Evolutionary conservation across 805 yeast genomes (phyloP), one percentile per base, ranked within the genome.

Genomic region (Candida sphagnicola): DNA sequence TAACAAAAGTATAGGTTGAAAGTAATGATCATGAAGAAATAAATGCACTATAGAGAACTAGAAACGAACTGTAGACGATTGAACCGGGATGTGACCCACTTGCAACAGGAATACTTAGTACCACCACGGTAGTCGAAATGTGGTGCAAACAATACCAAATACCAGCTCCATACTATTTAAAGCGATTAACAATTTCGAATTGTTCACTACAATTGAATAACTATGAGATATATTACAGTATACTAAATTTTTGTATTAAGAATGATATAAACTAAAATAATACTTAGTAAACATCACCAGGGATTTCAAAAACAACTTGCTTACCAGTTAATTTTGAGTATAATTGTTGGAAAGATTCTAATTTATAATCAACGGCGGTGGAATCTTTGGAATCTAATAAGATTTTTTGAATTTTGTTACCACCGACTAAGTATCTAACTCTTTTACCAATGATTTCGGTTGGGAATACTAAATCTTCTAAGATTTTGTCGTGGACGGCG

Each of bases 381-480:
- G 95, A 85, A 74, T 91, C 97, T 85, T 93, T 93, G 68, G 96
- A 85, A 82, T 90, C 96, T 68, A 91, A 85, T 74, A 88, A 82
- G 56, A 91, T 91, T 81, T 93, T 93, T 77, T 91, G 95, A 76
- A 91, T 82, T 80, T 87, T 91, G 87, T 83, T 80, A 75, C 99
- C 99, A 75, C 98, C 98, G 63, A 88, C 95, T 71, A 88, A 81
- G 87, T 86, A 90, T 83, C 96, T 89, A 68, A 87, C 91, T 80
- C 99, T 89, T 89, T 93, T 93, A 75, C 99, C 99, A 58, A 85
- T 81, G 65, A 91, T 91, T 81, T 91, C 97, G 59, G 98, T 90
- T 75, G 99, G 99, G 97, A 85, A 91, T 57, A 93, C 99, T 69
- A 91, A 81, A 77, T 91, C 99, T 78, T 93, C 99, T 73, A 91